Conservation (phyloP, 495 filamentous ascomycete genomes). For the Aspergillus avenaceus region DNA sequence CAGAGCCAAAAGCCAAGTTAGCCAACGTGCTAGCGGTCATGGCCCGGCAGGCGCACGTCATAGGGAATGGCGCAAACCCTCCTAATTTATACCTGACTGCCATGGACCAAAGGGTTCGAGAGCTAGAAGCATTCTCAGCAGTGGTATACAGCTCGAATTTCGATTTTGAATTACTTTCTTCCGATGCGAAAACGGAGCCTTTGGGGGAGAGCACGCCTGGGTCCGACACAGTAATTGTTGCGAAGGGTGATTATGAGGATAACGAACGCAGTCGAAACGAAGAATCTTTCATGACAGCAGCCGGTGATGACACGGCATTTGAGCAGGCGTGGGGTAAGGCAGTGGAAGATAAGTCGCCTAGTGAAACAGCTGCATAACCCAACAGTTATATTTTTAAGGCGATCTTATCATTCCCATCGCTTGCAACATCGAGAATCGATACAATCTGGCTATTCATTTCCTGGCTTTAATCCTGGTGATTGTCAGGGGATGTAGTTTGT, state of each 20-base stretch:
- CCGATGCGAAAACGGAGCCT: slow-evolving; percentile 13
- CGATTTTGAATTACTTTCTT: slow-evolving; percentile 57
- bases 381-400: not conserved
- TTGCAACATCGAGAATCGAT: not conserved
- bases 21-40: slow-evolving; percentile 85
- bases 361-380: slow-evolving; percentile 4
- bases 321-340: slow-evolving; percentile 45
- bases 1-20: slow-evolving; percentile 64
- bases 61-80: slow-evolving; percentile 67
- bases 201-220: slow-evolving; percentile 9
- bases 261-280: slow-evolving; percentile 5
- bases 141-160: slow-evolving; percentile 93
- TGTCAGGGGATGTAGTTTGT: not conserved
- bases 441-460: not conserved
- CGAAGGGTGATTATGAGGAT: slow-evolving; percentile 14
- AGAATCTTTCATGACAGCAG: not conserved
- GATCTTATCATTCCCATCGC: not conserved
- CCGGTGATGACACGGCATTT: slow-evolving; percentile 27
- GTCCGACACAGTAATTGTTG: slow-evolving; percentile 23
- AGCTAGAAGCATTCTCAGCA: slow-evolving; percentile 91
- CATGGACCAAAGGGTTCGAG: slow-evolving; percentile 71
- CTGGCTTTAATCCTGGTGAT: not conserved
- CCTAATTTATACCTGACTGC: slow-evolving; percentile 81
- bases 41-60: slow-evolving; percentile 81
- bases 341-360: slow-evolving; percentile 19